Percentiles rank a stretch among this genome's conserved stretches.
Evolutionary conservation across 352 stramenopile species (phyloP).

Genomic region (Globisporangium recalcitrans): DNA sequence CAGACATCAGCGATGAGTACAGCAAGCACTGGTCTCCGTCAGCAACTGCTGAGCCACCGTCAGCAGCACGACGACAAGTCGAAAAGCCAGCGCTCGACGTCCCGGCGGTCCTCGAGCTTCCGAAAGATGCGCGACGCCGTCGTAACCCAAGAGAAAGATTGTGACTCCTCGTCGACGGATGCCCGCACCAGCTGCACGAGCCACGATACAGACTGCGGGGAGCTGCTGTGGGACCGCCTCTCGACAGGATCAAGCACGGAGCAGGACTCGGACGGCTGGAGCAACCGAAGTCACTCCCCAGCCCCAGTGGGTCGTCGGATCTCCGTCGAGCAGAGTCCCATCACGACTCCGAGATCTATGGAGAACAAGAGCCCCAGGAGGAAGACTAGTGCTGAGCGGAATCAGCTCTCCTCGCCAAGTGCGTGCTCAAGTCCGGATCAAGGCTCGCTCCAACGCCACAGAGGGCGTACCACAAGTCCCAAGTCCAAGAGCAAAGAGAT

Average conservation of each 20-base stretch:
- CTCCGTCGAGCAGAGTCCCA: neutral
- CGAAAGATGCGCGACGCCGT: conserved; percentile 9
- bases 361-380: conserved; percentile 10
- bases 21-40: conserved; percentile 2
- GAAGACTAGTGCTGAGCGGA: neutral
- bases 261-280: conserved; percentile 22
- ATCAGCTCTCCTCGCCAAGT: neutral
- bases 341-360: neutral
- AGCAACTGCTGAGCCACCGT: neutral
- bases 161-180: conserved; percentile 25
- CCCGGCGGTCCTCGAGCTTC: conserved; percentile 5
- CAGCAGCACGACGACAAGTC: neutral
- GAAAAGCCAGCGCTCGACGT: conserved; percentile 1
- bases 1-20: conserved; percentile 1
- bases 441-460: neutral
- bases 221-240: conserved; percentile 36
- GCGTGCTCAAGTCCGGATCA: neutral
- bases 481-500: conserved; percentile 3
- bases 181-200: conserved; percentile 43
- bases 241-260: conserved; percentile 32
- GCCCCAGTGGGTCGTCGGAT: conserved; percentile 1
- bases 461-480: conserved; percentile 9
- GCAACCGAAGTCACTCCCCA: conserved; percentile 16
- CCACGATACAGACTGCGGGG: conserved; percentile 21
- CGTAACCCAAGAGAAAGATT: conserved; percentile 16